phyloP scores from a whole-genome alignment of 2,329 filamentous ascomycete species.

The Basipetospora sp. region DNA sequence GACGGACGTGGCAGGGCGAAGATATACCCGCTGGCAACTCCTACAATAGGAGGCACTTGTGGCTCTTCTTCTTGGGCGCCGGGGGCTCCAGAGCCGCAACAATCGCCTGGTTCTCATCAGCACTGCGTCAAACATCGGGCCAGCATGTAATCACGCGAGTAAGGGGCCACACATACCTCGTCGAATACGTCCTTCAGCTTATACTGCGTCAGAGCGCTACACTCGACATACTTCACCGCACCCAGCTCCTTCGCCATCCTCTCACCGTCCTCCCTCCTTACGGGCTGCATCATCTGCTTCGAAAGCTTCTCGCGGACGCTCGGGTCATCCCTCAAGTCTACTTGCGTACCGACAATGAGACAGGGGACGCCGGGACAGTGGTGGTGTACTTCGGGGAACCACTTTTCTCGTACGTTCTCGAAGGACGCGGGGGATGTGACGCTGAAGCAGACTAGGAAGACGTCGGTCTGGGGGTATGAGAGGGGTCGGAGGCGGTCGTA shows the following conservation, averaged over 20 bases:
- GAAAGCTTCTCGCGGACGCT: conserved; percentile 79
- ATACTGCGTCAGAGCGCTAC: conserved; percentile 92
- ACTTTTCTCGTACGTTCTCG: conserved; percentile 97
- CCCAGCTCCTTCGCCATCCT: conserved; percentile 94
- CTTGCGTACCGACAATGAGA: conserved; percentile 93
- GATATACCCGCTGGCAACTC: not conserved
- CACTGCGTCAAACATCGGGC: not conserved
- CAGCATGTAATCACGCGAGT: not conserved
- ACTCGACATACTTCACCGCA: conserved; percentile 97
- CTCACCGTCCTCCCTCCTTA: conserved; percentile 84
- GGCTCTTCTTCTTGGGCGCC: conserved; percentile 59
- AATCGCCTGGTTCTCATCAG: conserved; percentile 51
- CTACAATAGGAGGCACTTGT: conserved; percentile 58
- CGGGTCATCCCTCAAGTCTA: conserved; percentile 81
- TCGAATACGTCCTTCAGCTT: conserved; percentile 99
- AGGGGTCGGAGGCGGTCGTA: conserved; percentile 93
- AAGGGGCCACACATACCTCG: conserved; percentile 49
- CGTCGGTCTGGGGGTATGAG: conserved; percentile 95
- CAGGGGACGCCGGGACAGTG: conserved; percentile 96
- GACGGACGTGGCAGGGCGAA: no score
- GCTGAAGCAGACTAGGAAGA: conserved; percentile 97
- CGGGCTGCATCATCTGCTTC: conserved; percentile 92
- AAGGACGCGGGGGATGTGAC: conserved; percentile 95
- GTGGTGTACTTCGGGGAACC: conserved; percentile 97
- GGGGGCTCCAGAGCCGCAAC: conserved; percentile 88